These are phyloP conservation scores for Flaveria robusta DNA, from an alignment of 129 eudicot species.

Conservation along the genomic window DNA sequence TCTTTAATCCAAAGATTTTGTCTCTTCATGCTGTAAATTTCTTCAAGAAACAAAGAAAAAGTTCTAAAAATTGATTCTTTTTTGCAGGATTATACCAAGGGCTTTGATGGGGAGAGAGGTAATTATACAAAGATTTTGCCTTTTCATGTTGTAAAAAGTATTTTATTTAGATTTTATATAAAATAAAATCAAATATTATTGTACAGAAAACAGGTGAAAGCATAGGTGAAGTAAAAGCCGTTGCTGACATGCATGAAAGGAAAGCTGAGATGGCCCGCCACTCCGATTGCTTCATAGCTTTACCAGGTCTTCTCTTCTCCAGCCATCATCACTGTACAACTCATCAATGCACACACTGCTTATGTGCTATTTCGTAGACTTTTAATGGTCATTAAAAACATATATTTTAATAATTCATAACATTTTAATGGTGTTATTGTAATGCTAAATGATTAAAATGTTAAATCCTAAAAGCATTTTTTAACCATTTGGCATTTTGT, in stretches of 20 bases:
- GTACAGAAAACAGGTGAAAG: slow-evolving; percentile 70
- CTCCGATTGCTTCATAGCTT: slow-evolving; percentile 83
- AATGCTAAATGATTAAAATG: no score
- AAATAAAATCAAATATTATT: background rate
- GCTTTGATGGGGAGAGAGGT: slow-evolving; percentile 77
- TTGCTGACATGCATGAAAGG: slow-evolving; percentile 80
- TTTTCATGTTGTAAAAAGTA: no score
- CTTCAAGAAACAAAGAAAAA: background rate
- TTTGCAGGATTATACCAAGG: slow-evolving; percentile 69
- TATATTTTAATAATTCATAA: no score
- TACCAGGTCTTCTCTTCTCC: slow-evolving; percentile 52
- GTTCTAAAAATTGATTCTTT: slow-evolving; percentile 15
- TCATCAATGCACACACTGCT: slow-evolving; percentile 24
- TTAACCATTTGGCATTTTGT: no score
- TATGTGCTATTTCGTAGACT: no score
- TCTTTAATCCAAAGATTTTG: background rate
- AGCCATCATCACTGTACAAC: slow-evolving; percentile 27
- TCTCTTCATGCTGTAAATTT: background rate
- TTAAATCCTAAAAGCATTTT: no score
- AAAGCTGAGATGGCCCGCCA: slow-evolving; percentile 91
- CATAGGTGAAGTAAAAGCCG: slow-evolving; percentile 64
- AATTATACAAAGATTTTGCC: background rate
- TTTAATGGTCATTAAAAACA: no score
- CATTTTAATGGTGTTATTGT: no score
- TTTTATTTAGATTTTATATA: no score